A percentile compares a stretch with the other conserved stretches of the same genome.
phyloP scores from a whole-genome alignment of 176 grass and related monocot species.

The Carex scoparia region DNA sequence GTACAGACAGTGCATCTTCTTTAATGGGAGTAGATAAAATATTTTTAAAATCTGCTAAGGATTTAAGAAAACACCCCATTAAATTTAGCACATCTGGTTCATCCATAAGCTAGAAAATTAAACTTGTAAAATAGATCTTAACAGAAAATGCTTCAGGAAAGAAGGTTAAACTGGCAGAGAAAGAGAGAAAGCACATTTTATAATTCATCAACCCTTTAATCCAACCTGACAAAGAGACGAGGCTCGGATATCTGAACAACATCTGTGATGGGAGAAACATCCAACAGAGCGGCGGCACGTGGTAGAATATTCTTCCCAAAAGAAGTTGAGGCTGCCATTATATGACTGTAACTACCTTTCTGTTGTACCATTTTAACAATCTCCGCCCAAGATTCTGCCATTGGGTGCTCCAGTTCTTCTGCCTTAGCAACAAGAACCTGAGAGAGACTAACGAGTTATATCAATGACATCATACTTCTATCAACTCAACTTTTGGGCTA shows the following conservation, averaged over 20 bases:
- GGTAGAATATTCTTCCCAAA: slow-evolving; percentile 98
- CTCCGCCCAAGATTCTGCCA: slow-evolving; percentile 77
- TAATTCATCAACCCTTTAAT: background rate
- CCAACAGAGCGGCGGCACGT: slow-evolving; percentile 72
- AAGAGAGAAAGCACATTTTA: background rate
- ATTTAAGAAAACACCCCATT: background rate
- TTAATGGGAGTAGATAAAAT: background rate
- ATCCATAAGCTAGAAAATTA: background rate
- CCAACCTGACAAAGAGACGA: slow-evolving; percentile 70
- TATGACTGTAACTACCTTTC: slow-evolving; percentile 67
- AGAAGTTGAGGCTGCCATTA: slow-evolving; percentile 69
- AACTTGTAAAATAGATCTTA: slow-evolving; percentile 1
- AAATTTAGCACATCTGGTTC: background rate
- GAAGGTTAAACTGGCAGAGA: background rate
- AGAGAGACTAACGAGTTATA: background rate
- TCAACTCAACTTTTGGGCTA: background rate
- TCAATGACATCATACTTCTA: background rate
- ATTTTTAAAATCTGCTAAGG: background rate
- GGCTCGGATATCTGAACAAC: slow-evolving; percentile 61
- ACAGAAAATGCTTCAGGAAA: background rate
- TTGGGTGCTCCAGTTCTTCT: slow-evolving; percentile 49
- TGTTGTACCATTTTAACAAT: slow-evolving; percentile 63
- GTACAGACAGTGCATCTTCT: background rate
- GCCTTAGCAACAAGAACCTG: slow-evolving; percentile 85
- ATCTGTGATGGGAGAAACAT: slow-evolving; percentile 91